phyloP scores from a whole-genome alignment of 306 rosid genomes.

The Biancaea sappan region DNA sequence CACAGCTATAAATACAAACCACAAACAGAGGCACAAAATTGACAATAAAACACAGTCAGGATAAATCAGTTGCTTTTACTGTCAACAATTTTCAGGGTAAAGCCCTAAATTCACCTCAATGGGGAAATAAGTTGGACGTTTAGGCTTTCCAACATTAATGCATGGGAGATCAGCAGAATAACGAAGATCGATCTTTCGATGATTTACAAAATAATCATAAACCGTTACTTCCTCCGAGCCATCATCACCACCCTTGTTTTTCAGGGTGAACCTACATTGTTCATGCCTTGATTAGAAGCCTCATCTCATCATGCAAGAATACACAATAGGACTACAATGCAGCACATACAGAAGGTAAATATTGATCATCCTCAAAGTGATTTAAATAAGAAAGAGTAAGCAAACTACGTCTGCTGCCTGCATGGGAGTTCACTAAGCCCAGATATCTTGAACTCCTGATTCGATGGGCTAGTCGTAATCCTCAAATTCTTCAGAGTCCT shows the following conservation, averaged over 20 bases:
- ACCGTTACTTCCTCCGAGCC: slow-evolving; percentile 65
- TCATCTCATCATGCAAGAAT: neutral
- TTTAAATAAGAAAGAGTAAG: slow-evolving; percentile 16
- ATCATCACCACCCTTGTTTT: slow-evolving; percentile 56
- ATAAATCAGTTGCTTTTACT: neutral
- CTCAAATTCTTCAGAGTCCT: slow-evolving; percentile 80
- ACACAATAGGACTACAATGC: neutral
- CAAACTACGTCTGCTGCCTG: slow-evolving; percentile 66
- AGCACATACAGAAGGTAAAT: slow-evolving; percentile 5
- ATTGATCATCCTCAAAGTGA: neutral
- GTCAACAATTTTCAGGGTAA: slow-evolving; percentile 9
- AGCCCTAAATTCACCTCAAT: slow-evolving; percentile 62
- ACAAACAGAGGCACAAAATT: neutral
- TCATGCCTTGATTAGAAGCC: neutral
- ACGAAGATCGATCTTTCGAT: slow-evolving; percentile 61
- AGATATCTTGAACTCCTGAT: slow-evolving; percentile 73
- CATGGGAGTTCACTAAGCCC: slow-evolving; percentile 87
- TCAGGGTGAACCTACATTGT: slow-evolving; percentile 69
- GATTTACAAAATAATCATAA: slow-evolving; percentile 71
- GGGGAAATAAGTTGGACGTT: slow-evolving; percentile 86
- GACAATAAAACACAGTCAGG: neutral
- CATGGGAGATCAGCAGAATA: slow-evolving; percentile 87
- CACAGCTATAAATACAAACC: slow-evolving; percentile 61
- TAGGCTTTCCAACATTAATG: slow-evolving; percentile 93
- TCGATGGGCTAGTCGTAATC: slow-evolving; percentile 69